Evolutionary conservation across 1,139 yeast genomes (phyloP).

Genomic region (Magnusiomyces ingens): DNA sequence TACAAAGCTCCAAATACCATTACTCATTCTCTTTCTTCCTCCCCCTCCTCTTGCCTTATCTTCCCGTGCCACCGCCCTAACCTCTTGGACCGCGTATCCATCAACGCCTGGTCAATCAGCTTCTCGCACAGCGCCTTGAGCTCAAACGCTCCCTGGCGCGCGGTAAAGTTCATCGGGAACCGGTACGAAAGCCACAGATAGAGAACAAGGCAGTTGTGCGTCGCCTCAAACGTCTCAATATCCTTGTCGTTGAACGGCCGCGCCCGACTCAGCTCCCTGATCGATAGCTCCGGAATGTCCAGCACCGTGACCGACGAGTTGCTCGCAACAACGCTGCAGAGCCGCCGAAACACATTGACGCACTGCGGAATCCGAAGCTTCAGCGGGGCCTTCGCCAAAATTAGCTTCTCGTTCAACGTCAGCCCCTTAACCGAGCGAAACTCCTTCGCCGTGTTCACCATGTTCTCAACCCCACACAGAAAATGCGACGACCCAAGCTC

Average conservation of each 20-base stretch:
- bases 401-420: constrained; percentile 29
- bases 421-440: constrained; percentile 27
- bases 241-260: constrained; percentile 9
- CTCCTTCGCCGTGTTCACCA: constrained; percentile 25
- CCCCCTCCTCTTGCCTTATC: background rate
- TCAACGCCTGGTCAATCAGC: constrained; percentile 22
- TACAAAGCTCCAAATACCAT: too few relatives aligned
- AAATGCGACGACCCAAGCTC: constrained; percentile 19
- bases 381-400: constrained; percentile 34
- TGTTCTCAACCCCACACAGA: constrained; percentile 23
- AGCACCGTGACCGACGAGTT: constrained; percentile 26
- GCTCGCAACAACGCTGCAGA: constrained; percentile 29
- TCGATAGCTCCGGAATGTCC: constrained; percentile 25
- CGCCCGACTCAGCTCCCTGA: constrained; percentile 13
- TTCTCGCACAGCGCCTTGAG: constrained; percentile 41
- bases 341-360: constrained; percentile 24
- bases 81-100: constrained; percentile 13
- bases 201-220: constrained; percentile 62
- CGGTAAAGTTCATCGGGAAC: constrained; percentile 76
- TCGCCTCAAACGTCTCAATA: constrained; percentile 44
- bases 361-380: constrained; percentile 16
- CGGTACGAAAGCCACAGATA: constrained; percentile 84
- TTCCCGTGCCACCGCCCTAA: constrained; percentile 9
- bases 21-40: background rate
- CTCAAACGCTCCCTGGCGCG: constrained; percentile 65